Percentiles rank a stretch among this genome's conserved stretches.
These are phyloP conservation scores for Gastrodia elata DNA, from an alignment of 106 monocot species.

Conservation along the genomic window DNA sequence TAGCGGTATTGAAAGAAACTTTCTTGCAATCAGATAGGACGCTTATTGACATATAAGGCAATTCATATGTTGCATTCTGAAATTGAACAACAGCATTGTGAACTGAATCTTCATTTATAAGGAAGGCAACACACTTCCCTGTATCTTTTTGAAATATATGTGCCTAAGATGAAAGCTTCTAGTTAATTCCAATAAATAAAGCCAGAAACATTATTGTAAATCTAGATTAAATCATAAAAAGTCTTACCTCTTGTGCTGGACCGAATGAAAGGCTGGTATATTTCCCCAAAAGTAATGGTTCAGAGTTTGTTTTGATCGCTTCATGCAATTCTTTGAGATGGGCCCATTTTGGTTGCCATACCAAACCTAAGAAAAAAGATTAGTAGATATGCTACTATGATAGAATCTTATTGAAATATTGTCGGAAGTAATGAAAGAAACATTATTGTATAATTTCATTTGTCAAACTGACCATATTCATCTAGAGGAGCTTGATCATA, in stretches of 20 bases:
- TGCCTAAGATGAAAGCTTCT: conserved; percentile 28
- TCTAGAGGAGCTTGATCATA: conserved; percentile 90
- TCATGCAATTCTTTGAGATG: conserved; percentile 81
- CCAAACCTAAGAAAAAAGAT: conserved; percentile 33
- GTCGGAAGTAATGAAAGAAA: background rate
- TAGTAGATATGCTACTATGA: background rate
- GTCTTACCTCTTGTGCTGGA: conserved; percentile 48
- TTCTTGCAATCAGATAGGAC: conserved; percentile 59
- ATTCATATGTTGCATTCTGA: conserved; percentile 24
- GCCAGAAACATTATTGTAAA: background rate
- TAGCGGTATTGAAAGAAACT: conserved; percentile 61
- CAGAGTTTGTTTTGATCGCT: conserved; percentile 35
- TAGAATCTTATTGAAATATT: background rate
- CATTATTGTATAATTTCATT: background rate
- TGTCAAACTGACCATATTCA: conserved; percentile 68
- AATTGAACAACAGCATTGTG: conserved; percentile 30
- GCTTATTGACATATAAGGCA: conserved; percentile 59
- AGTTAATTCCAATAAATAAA: background rate
- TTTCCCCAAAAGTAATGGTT: conserved; percentile 54
- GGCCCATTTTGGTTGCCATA: conserved; percentile 74
- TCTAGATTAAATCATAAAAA: background rate
- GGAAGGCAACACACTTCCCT: conserved; percentile 64
- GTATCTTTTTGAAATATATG: conserved; percentile 47
- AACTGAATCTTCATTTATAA: conserved; percentile 43
- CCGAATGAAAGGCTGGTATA: conserved; percentile 38